Evolutionary conservation across 768 basidiomycete genomes (phyloP), one percentile per base, ranked within the genome.

Genomic region (Boletus edulis): DNA sequence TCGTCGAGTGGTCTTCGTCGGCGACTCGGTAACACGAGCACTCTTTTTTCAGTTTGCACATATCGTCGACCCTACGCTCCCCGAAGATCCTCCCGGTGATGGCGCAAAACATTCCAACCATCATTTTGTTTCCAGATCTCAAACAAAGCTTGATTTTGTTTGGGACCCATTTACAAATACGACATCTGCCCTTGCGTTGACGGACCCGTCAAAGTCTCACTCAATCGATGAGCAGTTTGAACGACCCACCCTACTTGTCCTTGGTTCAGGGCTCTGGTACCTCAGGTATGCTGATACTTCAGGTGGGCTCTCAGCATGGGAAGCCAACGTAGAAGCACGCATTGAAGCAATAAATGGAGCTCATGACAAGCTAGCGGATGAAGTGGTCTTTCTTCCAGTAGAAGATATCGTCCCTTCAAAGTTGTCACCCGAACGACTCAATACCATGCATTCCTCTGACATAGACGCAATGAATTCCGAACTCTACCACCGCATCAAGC

Each of bases 381-480:
- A 82, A 41, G 75, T 94, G 40, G 79, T 94, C 22, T 75, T 95
- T 45, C 76, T 95, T 18, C 94, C 94, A 5, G 81, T 95, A 20
- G 83, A 89, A 62, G 80, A 86, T 42, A 76, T 91, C 13, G 74
- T 89, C n/a, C 60, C 79, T 37, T 78, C 81, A 13, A 88, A 87
- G 65, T 73, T 97, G 27, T 80, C 83, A 0, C 68, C 74, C 3
- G 83, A 85, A 29, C 81, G 91, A 51, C 81, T 83, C 7, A 64
- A 74, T 27, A 86, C 85, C 11, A 89, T 97, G 77, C 81, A 81
- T 52, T 76, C 83, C 24, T 80, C 86, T 14, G 91, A 94, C 63
- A 86, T 95, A 52, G 87, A 92, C 62, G 89, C 88, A 39, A 94
- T 97, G 92, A 96, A 97, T 69, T 86, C 88, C 3, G 87, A 91